A percentile compares a stretch with the other conserved stretches of the same genome.
These are phyloP conservation scores for Salicornia ramosissima DNA, from an alignment of 148 eudicot species.

Conservation along the genomic window DNA sequence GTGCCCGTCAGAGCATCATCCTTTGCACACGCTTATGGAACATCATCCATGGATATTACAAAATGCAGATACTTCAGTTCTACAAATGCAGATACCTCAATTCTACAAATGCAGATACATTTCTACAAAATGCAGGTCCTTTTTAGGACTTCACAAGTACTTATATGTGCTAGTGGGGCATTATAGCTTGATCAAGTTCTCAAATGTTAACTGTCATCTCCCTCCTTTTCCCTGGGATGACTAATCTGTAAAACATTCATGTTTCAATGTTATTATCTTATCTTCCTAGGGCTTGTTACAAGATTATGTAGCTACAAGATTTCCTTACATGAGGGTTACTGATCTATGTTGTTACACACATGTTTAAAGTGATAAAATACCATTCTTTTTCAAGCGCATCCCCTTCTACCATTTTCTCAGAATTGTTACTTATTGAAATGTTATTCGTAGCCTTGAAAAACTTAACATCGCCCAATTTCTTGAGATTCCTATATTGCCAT, in stretches of 20 bases:
- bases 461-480: too few relatives aligned
- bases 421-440: too few relatives aligned
- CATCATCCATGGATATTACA: too few relatives aligned
- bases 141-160: conserved; percentile 23
- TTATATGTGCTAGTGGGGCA: conserved; percentile 1
- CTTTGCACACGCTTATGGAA: conserved; percentile 63
- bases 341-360: not conserved
- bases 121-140: too few relatives aligned
- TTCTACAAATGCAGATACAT: too few relatives aligned
- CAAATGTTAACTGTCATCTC: conserved; percentile 2
- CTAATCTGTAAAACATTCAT: conserved; percentile 19
- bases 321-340: not conserved
- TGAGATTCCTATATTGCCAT: too few relatives aligned
- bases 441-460: too few relatives aligned
- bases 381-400: not conserved
- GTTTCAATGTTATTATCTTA: not conserved
- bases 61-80: too few relatives aligned
- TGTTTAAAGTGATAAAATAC: not conserved
- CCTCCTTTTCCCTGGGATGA: not conserved
- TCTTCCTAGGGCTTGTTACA: conserved; percentile 6
- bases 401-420: too few relatives aligned
- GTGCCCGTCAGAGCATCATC: conserved; percentile 65
- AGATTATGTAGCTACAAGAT: conserved; percentile 18
- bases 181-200: not conserved
- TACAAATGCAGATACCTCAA: too few relatives aligned